Conservation (phyloP, 1,284 basidiomycete species). For the Rhodotorula sp. region DNA sequence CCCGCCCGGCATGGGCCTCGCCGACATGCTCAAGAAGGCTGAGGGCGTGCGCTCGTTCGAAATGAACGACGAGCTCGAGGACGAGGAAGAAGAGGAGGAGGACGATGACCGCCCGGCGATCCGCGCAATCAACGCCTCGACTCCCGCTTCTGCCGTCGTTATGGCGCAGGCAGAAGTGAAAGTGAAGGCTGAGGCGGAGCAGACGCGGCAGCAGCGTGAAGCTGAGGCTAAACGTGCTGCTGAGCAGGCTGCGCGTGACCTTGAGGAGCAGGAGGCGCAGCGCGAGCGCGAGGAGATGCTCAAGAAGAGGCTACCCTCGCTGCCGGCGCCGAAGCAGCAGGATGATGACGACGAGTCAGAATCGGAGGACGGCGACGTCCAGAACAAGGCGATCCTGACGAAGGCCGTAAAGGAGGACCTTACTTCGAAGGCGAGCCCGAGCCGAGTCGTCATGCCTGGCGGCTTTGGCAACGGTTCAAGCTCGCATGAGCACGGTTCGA, state of each 20-base stretch:
- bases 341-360: conserved; percentile 15
- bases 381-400: conserved; percentile 3
- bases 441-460: conserved; percentile 34
- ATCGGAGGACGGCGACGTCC: conserved; percentile 8
- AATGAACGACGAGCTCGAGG: not conserved
- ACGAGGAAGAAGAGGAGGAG: conserved; percentile 17
- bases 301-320: conserved; percentile 16
- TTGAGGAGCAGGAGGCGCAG: conserved; percentile 26
- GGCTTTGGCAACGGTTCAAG: conserved; percentile 18
- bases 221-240: conserved; percentile 10
- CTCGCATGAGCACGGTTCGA: not conserved
- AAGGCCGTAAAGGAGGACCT: conserved; percentile 18
- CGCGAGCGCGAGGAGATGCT: conserved; percentile 8
- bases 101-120: conserved; percentile 16
- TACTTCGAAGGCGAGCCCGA: conserved; percentile 13
- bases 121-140: conserved; percentile 22
- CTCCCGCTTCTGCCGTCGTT: conserved; percentile 1
- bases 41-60: not conserved
- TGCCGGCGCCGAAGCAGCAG: conserved; percentile 11
- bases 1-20: conserved; percentile 4
- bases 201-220: not conserved
- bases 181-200: not conserved
- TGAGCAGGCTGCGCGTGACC: conserved; percentile 17
- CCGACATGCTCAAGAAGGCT: not conserved
- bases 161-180: not conserved